Conservation (phyloP, 495 filamentous ascomycete species). For the Halenospora varia region DNA sequence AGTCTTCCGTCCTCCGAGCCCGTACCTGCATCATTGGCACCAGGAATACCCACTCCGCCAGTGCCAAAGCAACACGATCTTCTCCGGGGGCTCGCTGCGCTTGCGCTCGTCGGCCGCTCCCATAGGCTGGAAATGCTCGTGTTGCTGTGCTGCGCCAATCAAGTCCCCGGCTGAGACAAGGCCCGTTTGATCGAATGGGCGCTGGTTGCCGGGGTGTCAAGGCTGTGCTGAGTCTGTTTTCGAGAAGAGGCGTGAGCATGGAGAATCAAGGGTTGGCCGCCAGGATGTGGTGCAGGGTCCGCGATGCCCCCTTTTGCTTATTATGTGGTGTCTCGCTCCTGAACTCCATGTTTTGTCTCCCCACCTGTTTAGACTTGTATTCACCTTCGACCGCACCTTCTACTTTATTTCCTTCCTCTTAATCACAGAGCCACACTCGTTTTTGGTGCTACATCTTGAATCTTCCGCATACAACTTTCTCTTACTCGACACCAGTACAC, state of each 20-base stretch:
- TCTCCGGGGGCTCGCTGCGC: background rate
- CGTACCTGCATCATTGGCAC: too few species aligned
- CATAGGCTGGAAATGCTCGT: background rate
- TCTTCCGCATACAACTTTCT: background rate
- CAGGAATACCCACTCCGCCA: background rate
- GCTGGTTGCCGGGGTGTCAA: background rate
- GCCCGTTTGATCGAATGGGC: background rate
- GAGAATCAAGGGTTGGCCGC: background rate
- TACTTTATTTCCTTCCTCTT: slow-evolving; percentile 4
- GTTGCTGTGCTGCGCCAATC: background rate
- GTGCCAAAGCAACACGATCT: background rate
- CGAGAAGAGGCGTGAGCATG: background rate
- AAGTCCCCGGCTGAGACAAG: background rate
- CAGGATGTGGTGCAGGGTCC: background rate
- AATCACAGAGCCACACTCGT: slow-evolving; percentile 3
- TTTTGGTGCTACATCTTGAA: background rate
- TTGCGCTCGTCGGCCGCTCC: background rate
- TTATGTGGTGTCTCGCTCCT: background rate
- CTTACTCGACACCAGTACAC: background rate
- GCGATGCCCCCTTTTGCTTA: background rate
- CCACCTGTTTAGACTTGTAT: background rate
- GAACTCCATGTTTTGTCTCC: background rate
- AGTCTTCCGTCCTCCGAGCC: too few species aligned
- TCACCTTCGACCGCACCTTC: background rate
- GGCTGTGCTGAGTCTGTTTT: slow-evolving; percentile 4